Evolutionary conservation across 345 rosid species (phyloP).

Genomic region (Aquilaria yunnanensis): DNA sequence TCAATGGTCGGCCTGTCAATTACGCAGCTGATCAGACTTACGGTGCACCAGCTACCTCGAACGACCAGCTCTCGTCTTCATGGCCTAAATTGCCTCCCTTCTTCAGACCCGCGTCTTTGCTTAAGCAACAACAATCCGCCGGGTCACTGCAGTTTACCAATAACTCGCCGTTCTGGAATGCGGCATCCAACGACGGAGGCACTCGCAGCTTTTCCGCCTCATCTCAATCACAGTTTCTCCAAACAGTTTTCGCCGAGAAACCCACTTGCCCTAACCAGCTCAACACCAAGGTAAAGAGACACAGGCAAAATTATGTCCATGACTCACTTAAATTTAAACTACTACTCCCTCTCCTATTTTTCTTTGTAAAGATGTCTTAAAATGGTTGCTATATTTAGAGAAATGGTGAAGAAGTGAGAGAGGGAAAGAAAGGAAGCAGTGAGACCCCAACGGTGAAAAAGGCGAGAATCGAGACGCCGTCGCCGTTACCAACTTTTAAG

Average conservation of each 20-base stretch:
- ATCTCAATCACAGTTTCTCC: constrained; percentile 28
- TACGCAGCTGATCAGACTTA: constrained; percentile 10
- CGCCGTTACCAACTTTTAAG: constrained; percentile 79
- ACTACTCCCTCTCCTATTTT: too few relatives aligned
- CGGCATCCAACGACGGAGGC: constrained; percentile 28
- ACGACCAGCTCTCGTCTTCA: constrained; percentile 26
- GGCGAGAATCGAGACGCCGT: constrained; percentile 62
- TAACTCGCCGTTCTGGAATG: constrained; percentile 40
- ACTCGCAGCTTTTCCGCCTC: constrained; percentile 16
- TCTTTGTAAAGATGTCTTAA: too few relatives aligned
- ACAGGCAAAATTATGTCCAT: too few relatives aligned
- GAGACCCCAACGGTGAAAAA: constrained; percentile 40
- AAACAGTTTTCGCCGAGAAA: constrained; percentile 31
- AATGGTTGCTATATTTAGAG: constrained; percentile 11
- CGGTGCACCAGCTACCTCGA: constrained; percentile 6
- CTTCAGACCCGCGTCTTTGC: constrained; percentile 22
- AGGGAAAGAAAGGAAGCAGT: constrained; percentile 36
- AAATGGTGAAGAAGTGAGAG: constrained; percentile 34
- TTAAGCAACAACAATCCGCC: constrained; percentile 24
- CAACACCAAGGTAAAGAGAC: constrained; percentile 16
- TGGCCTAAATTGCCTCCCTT: constrained; percentile 43
- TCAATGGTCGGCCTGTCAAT: constrained; percentile 29
- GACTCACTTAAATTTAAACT: neutral
- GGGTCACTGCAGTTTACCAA: constrained; percentile 36
- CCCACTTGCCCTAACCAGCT: constrained; percentile 19